A percentile compares a stretch with the other conserved stretches of the same genome.
Evolutionary conservation across 768 basidiomycete genomes (phyloP).

Genomic region (Psilocybe sp.): DNA sequence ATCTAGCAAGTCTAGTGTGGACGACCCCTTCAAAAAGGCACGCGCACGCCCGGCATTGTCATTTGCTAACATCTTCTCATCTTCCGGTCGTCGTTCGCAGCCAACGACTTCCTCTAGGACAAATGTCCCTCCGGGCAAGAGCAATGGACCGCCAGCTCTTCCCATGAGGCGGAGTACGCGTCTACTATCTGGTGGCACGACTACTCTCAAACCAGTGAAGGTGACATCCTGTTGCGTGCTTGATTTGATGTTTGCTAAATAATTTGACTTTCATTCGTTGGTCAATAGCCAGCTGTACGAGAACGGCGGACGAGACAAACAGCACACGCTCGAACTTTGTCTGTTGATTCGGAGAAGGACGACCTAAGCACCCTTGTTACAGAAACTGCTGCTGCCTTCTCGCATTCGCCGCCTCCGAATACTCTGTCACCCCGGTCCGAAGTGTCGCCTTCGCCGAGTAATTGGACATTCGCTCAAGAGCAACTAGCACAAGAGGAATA

Average conservation of each 20-base stretch:
- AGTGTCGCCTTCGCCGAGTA: constrained; percentile 58
- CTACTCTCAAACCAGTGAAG: constrained; percentile 54
- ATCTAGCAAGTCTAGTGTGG: constrained; percentile 57
- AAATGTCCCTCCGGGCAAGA: constrained; percentile 48
- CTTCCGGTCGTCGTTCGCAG: constrained; percentile 78
- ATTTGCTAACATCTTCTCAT: constrained; percentile 88
- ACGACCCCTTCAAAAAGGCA: constrained; percentile 86
- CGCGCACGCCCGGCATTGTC: constrained; percentile 85
- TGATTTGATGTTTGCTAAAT: background rate
- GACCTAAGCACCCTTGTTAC: constrained; percentile 47
- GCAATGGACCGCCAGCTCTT: constrained; percentile 38
- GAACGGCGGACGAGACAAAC: constrained; percentile 57
- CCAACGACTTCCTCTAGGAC: constrained; percentile 63
- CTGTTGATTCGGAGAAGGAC: constrained; percentile 70
- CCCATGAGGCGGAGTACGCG: constrained; percentile 73
- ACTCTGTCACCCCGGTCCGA: constrained; percentile 64
- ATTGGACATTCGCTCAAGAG: constrained; percentile 65
- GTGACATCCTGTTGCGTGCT: constrained; percentile 34
- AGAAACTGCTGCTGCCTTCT: constrained; percentile 47
- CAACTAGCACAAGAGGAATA: constrained; percentile 70
- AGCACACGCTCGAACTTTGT: constrained; percentile 53
- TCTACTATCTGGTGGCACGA: constrained; percentile 53
- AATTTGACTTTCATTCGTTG: constrained; percentile 4
- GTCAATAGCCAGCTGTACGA: constrained; percentile 29
- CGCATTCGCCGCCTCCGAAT: constrained; percentile 59